phyloP scores from a whole-genome alignment of 306 rosid species.

The Acacia melanoxylon region DNA sequence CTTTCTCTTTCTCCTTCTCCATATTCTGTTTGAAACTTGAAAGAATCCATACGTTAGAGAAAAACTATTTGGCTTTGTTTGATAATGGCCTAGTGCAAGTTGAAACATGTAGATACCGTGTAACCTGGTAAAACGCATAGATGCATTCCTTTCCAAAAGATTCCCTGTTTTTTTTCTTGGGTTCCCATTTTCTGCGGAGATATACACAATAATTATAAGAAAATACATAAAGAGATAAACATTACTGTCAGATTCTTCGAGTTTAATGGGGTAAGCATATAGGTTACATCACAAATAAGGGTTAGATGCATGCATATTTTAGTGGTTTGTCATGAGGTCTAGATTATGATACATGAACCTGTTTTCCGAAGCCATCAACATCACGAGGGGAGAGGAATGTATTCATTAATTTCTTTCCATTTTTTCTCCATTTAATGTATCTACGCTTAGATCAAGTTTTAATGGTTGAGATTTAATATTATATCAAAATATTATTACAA shows the following conservation, averaged over 20 bases:
- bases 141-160: constrained; percentile 17
- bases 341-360: background rate
- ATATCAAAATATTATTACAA: too few relatives aligned
- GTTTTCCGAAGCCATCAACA: background rate
- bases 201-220: background rate
- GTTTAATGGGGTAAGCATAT: background rate
- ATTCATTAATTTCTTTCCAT: too few relatives aligned
- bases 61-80: constrained; percentile 11
- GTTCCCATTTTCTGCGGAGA: background rate
- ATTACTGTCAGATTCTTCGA: background rate
- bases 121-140: background rate
- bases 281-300: background rate
- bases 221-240: background rate
- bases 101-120: constrained; percentile 1
- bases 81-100: constrained; percentile 3
- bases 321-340: too few relatives aligned
- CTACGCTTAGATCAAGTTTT: too few relatives aligned
- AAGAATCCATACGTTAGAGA: background rate
- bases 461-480: too few relatives aligned
- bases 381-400: too few relatives aligned
- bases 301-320: background rate
- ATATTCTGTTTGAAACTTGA: constrained; percentile 8
- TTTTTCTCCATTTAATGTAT: too few relatives aligned
- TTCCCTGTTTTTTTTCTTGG: too few relatives aligned
- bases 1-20: constrained; percentile 20